These are phyloP conservation scores for Hypoxylon fragiforme DNA, from an alignment of 495 filamentous ascomycete genomes.

Conservation along the genomic window DNA sequence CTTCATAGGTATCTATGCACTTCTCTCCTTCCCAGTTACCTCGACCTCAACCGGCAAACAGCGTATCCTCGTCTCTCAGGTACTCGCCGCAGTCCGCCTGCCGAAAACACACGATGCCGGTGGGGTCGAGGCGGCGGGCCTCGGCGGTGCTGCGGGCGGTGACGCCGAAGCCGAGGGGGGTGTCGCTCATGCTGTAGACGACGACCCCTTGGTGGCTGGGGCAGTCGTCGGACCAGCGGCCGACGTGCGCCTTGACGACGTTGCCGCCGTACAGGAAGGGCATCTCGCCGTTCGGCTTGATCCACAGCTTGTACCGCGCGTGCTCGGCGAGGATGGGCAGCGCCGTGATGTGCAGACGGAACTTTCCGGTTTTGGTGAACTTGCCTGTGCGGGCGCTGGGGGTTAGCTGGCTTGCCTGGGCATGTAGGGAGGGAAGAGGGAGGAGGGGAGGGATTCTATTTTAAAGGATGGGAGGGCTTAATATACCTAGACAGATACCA, in stretches of 20 bases:
- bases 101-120: constrained; percentile 79
- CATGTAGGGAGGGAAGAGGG: not conserved
- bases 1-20: too few relatives aligned
- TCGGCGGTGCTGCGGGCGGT: constrained; percentile 83
- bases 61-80: constrained; percentile 72
- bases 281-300: constrained; percentile 94
- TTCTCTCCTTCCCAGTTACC: not conserved
- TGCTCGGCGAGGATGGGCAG: constrained; percentile 84
- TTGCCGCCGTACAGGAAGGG: constrained; percentile 90
- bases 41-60: constrained; percentile 49
- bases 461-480: too few relatives aligned
- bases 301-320: constrained; percentile 92
- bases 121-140: constrained; percentile 80
- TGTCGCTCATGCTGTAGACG: constrained; percentile 76
- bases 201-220: constrained; percentile 77
- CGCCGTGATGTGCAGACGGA: constrained; percentile 79
- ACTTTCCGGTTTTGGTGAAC: constrained; percentile 92
- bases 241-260: constrained; percentile 89
- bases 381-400: constrained; percentile 53
- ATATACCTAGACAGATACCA: constrained; percentile 77
- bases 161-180: constrained; percentile 73
- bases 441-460: too few relatives aligned
- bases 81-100: constrained; percentile 93
- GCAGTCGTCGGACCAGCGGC: constrained; percentile 84
- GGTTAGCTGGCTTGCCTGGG: constrained; percentile 1